Base-by-base conservation (phyloP, 495 filamentous ascomycete genomes). In the Entonaema liquescens region DNA sequence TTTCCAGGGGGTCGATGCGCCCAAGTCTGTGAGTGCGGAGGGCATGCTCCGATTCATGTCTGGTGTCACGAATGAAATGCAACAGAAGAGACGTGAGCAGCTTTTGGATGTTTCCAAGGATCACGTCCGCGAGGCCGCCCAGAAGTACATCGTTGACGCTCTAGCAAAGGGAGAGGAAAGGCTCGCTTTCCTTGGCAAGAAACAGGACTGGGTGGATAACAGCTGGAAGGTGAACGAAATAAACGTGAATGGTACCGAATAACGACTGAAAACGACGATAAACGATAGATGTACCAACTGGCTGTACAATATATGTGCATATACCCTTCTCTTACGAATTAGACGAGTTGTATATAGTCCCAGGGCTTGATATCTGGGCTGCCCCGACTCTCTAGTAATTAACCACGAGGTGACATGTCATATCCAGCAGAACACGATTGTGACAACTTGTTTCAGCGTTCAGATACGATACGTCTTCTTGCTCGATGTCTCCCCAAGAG, bases 1-100 rank as follows among this genome's bases (percentile, higher is more conserved):
- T 49, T 99, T 99, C 84, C 93, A 99, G 76, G 83, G 87, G n/a
- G 87, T 98, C n/a, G 95, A 99, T 81, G 94, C 94, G 2, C 95
- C 95, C 2, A 82, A 90, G 62, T 90, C 90, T 59, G 93, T 98
- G n/a, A 93, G 89, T 75, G 84, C 91, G 35, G 95, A 98, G 69
- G 95, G 95, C 28, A 89, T 96, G 87, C 83, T 85, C 36, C 87
- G 90, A 65, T 99, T 99, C 80, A 81, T 95, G 79, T 91, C 89
- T 65, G 92, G 93, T 21, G 86, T 99, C 55, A 91, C 90, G 31
- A 88, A 94, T 57, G 92, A 93, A 65, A 97, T 98, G 95, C 88
- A 90, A 70, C 94, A 98, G 77, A 86, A 82, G 70, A 89, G 92
- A 76, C 87, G 96, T 76, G 92, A 97, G 75, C 89, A 92, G 67